phyloP scores from a whole-genome alignment of 768 basidiomycete species.

The Boletus rex-veris region DNA sequence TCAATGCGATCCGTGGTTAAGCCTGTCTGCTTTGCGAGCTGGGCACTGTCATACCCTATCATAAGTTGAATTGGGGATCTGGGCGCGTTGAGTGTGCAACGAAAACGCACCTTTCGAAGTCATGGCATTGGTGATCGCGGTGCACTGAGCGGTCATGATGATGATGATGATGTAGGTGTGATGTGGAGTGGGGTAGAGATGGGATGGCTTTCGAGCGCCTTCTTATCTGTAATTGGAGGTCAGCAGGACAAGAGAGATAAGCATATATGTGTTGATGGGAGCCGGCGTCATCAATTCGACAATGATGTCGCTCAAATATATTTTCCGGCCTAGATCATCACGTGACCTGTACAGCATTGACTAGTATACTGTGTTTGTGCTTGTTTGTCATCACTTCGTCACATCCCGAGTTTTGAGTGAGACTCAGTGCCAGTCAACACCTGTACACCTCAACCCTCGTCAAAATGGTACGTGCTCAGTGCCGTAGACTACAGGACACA shows the following conservation, averaged over 20 bases:
- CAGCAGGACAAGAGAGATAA: slow-evolving; percentile 12
- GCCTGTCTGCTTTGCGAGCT: slow-evolving; percentile 47
- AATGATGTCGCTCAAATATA: too few species aligned
- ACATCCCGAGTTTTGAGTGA: slow-evolving; percentile 1
- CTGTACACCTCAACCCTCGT: slow-evolving; percentile 27
- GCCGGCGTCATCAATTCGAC: too few species aligned
- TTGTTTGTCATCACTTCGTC: slow-evolving; percentile 14
- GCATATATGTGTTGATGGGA: slow-evolving; percentile 4
- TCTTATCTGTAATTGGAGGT: slow-evolving; percentile 13
- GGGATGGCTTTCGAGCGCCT: background rate
- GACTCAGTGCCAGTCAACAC: slow-evolving; percentile 3
- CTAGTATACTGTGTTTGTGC: slow-evolving; percentile 10
- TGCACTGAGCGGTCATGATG: slow-evolving; percentile 42
- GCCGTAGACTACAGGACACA: background rate
- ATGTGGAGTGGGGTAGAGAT: slow-evolving; percentile 2
- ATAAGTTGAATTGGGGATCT: background rate
- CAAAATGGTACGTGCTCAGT: slow-evolving; percentile 38
- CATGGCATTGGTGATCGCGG: slow-evolving; percentile 55
- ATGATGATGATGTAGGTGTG: slow-evolving; percentile 34
- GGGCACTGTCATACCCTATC: slow-evolving; percentile 5
- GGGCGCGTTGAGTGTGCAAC: background rate
- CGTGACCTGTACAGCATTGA: background rate
- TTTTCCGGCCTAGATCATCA: background rate
- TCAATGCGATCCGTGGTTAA: slow-evolving; percentile 45
- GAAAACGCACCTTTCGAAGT: slow-evolving; percentile 40